Evolutionary conservation across 495 filamentous ascomycete genomes (phyloP), one percentile per base, ranked within the genome.

Genomic region (Penicillium cosmopolitanum): DNA sequence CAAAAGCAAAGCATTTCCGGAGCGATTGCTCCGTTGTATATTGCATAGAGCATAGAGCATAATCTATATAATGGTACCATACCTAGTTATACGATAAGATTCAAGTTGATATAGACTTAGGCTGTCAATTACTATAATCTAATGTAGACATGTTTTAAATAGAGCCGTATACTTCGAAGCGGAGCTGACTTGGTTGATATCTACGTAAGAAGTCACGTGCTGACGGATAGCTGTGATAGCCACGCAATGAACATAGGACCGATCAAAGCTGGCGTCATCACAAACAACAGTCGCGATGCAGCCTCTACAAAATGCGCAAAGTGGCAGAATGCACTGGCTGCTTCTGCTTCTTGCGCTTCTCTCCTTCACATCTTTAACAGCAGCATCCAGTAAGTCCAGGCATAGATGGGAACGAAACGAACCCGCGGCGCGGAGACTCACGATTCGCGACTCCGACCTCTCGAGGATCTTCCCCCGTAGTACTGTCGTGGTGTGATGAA

Each of bases 41-140:
- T 42, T 55, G 15, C 15, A 44, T 55, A 55, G 52, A 42, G 15
- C 15, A 44, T 55, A 55, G 52, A 42, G 11, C 25, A 42, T 55
- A 44, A 51, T 51, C 8, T 25, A 31, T 23, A 31, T 44, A 19
- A 44, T 44, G 16, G 16, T 44, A 44, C 6, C 7, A 13, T 40
- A n/a, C 36, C 36, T 12, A 40, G 15, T n/a, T 8, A 6, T 31
- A 31, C 5, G 5, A 31, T 9, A 31, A 31, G 28, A 31, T 31
- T 9, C 6, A 31, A 23, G 23, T 23, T 23, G 23, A 23, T 23
- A 23, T 23, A 23, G 23, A 23, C 23, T 23, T 3, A 23, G 23
- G 23, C 23, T 31, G 8, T 31, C 8, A 31, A 31, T 31, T 31
- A 9, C 8, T 9, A 31, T 31, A 31, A 9, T 31, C 6, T 31